Base-by-base conservation (phyloP, 1,284 basidiomycete genomes). In the Phaffia rhodozyma region DNA sequence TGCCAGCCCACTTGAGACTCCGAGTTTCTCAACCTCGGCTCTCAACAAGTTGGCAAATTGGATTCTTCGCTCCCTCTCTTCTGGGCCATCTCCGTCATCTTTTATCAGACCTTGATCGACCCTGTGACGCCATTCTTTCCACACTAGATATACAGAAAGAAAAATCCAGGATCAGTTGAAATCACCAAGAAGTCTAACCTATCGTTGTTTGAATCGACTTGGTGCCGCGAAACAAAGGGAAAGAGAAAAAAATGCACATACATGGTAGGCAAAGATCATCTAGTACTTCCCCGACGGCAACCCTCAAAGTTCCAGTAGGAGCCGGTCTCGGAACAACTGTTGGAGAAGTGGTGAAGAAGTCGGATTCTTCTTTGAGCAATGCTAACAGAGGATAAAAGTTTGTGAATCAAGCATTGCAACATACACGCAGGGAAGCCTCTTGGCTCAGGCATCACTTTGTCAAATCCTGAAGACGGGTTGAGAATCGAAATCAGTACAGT, bases 371-470 rank as follows among this genome's bases (percentile, higher is more conserved):
- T n/a, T 6, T 7, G 6, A 20, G 5, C 7, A n/a, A 30, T 16
- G 1, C 1, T 53, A n/a, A 27, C 21, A 23, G 25, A 38, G 50
- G 30, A 27, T 5, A 27, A 43, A 5, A 30, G 32, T 29, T 48
- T 3, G 21, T 11, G 21, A 18, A n/a, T 25, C 29, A 47, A 13
- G 56, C 21, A 9, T 6, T 13, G 3, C 34, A 27, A 60, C 58
- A 11, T 18, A 65, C 58, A 65, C 9, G 63, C 43, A 51, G 87
- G 88, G 67, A 82, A 84, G 0, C 76, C 67, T 48, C 91, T 83
- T 30, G 84, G 82, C 75, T 91, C 90, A 50, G 89, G 87, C 91
- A 96, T 93, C 30, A 96, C 79, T 69, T 84, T 79, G 72, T 97
- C 87, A 68, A 94, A 94, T 25, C 91, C 86, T 86, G 69, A 47